A percentile compares a stretch with the other conserved stretches of the same genome.
Conservation (phyloP, 495 filamentous ascomycete genomes). For the Trichoderma gamsii region DNA sequence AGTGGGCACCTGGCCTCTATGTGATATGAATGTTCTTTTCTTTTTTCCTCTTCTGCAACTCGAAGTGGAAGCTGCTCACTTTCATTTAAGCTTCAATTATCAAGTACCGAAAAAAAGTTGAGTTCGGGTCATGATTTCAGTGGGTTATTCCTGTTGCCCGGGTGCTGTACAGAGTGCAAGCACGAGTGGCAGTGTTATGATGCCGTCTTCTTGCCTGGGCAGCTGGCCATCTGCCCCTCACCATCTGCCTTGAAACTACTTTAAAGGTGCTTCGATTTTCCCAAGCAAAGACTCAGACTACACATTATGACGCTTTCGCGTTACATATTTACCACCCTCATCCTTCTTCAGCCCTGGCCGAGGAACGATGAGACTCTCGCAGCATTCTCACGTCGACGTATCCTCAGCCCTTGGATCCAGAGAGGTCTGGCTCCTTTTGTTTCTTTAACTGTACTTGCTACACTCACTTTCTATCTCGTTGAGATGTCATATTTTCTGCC, state of each 20-base stretch:
- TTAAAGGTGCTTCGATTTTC: not conserved
- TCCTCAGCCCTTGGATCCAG: not conserved
- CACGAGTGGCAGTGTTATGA: not conserved
- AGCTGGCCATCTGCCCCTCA: not conserved
- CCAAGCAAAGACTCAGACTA: not conserved
- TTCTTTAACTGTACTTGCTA: not conserved
- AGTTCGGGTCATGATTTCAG: not conserved
- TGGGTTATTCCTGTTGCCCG: not conserved
- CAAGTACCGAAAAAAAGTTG: not conserved
- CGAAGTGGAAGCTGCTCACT: not conserved
- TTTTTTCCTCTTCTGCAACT: not conserved
- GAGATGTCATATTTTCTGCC: conserved; percentile 6
- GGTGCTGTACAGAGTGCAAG: not conserved
- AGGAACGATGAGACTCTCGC: conserved; percentile 4
- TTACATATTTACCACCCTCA: not conserved
- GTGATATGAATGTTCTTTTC: not conserved
- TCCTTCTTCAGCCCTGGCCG: not conserved
- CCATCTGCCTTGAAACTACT: not conserved
- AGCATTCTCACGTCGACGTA: not conserved
- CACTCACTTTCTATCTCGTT: not conserved
- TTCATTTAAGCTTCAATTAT: not conserved
- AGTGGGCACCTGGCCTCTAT: not conserved
- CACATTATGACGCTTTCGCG: not conserved
- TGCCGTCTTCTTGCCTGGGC: not conserved
- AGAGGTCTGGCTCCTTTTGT: not conserved